Percentiles rank a stretch among this genome's conserved stretches.
phyloP scores from a whole-genome alignment of 306 rosid genomes.

The Bauhinia variegata region DNA sequence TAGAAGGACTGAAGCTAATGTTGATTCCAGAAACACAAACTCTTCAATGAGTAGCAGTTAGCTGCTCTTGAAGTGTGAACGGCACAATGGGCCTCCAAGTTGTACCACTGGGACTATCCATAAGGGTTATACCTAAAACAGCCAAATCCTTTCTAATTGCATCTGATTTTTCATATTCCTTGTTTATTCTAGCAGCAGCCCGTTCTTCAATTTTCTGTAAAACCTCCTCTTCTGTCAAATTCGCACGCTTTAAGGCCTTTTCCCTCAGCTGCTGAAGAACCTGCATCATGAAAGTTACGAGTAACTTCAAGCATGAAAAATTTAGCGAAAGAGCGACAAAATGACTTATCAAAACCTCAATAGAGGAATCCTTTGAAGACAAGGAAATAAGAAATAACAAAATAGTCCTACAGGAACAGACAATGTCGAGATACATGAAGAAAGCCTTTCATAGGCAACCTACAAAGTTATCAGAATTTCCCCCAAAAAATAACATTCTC shows the following conservation, averaged over 20 bases:
- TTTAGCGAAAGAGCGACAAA: not conserved
- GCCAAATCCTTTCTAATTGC: conserved; percentile 75
- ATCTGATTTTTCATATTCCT: conserved; percentile 84
- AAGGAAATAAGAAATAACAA: conserved; percentile 11
- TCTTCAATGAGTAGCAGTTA: conserved; percentile 40
- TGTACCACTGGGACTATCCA: conserved; percentile 91
- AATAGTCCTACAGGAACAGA: no score
- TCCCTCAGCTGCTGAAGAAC: conserved; percentile 73
- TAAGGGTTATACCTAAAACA: conserved; percentile 73
- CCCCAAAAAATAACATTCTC: no score
- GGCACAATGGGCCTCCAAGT: conserved; percentile 92
- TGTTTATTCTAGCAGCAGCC: conserved; percentile 68
- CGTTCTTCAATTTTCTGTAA: conserved; percentile 73
- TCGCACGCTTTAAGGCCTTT: conserved; percentile 83
- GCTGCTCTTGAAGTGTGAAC: conserved; percentile 71
- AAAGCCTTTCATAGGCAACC: not conserved
- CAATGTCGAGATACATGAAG: no score
- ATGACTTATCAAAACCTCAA: conserved; percentile 8
- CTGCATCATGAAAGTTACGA: conserved; percentile 42
- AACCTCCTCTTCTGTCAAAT: conserved; percentile 70
- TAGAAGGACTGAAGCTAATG: no score
- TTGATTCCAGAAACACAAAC: no score
- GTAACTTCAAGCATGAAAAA: not conserved
- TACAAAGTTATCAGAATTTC: no score
- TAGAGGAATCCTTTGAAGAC: not conserved